Conservation (phyloP, 768 basidiomycete species). For the Plicaturopsis crispa region DNA sequence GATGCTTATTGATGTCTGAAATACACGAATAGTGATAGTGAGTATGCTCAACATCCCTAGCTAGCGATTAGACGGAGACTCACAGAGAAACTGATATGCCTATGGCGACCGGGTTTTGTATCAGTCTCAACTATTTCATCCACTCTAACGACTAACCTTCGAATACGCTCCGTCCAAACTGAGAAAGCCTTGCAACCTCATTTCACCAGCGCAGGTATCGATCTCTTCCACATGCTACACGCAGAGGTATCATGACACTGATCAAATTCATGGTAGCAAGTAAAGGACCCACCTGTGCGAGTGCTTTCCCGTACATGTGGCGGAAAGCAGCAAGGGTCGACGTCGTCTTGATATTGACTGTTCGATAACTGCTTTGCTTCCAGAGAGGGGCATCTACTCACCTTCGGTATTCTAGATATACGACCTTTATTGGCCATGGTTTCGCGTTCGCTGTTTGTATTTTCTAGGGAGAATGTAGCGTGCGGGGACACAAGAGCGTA, state of each 20-base stretch:
- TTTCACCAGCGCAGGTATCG: conserved; percentile 33
- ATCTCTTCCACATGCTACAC: conserved; percentile 65
- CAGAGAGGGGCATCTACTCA: too few species aligned
- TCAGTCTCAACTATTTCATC: conserved; percentile 4
- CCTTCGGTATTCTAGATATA: conserved; percentile 61
- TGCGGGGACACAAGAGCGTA: conserved; percentile 67
- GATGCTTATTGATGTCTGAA: conserved; percentile 76
- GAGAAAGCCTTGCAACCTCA: conserved; percentile 75
- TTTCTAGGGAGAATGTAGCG: conserved; percentile 64
- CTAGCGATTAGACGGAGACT: conserved; percentile 17
- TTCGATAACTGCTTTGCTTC: too few species aligned
- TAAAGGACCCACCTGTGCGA: conserved; percentile 48
- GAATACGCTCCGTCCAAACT: conserved; percentile 69
- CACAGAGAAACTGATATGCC: conserved; percentile 87
- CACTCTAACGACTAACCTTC: conserved; percentile 37
- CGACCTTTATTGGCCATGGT: conserved; percentile 30
- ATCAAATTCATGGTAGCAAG: not conserved
- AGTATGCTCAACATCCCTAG: conserved; percentile 2
- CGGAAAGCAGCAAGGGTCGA: conserved; percentile 64
- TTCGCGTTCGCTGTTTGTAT: conserved; percentile 32
- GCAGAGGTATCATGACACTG: not conserved
- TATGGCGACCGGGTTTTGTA: conserved; percentile 32
- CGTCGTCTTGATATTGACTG: conserved; percentile 37
- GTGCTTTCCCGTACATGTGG: conserved; percentile 64
- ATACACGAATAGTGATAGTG: conserved; percentile 4